These are phyloP conservation scores for Fusarium temperatum DNA, from an alignment of 2,329 filamentous ascomycete genomes.

Conservation along the genomic window DNA sequence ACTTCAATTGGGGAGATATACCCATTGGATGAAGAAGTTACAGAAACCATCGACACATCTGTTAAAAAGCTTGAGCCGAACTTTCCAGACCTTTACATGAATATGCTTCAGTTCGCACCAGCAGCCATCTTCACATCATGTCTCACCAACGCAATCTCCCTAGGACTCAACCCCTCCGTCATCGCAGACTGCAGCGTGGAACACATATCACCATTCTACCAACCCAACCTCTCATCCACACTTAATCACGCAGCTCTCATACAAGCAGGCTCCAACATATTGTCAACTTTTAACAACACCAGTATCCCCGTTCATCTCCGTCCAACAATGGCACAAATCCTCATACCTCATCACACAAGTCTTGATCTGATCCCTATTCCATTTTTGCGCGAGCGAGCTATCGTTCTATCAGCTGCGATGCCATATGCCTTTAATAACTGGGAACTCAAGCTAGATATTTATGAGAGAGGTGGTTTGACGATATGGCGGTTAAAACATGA, in stretches of 20 bases:
- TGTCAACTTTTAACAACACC: background rate
- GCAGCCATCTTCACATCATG: constrained; percentile 33
- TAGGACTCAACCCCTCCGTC: constrained; percentile 20
- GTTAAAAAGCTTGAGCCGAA: background rate
- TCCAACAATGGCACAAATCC: constrained; percentile 39
- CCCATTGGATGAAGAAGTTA: accelerated
- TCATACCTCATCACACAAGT: constrained; percentile 40
- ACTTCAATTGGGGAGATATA: accelerated
- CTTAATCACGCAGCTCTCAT: constrained; percentile 11
- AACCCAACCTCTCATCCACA: constrained; percentile 8
- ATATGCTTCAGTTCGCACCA: constrained; percentile 27
- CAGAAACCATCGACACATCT: background rate
- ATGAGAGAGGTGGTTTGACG: constrained; percentile 28
- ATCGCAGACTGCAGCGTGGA: constrained; percentile 23
- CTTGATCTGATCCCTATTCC: constrained; percentile 42
- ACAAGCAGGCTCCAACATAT: background rate
- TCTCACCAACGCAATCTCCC: constrained; percentile 31
- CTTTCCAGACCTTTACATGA: constrained; percentile 20
- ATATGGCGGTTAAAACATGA: constrained; percentile 21
- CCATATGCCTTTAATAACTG: constrained; percentile 31
- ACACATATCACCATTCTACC: constrained; percentile 39
- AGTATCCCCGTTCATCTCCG: constrained; percentile 32
- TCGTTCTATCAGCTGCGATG: constrained; percentile 37
- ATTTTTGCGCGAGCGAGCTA: constrained; percentile 37
- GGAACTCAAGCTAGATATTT: constrained; percentile 43